Evolutionary conservation across 192 early-diverging fungal genomes (phyloP).

Genomic region (Coemansia sp.): DNA sequence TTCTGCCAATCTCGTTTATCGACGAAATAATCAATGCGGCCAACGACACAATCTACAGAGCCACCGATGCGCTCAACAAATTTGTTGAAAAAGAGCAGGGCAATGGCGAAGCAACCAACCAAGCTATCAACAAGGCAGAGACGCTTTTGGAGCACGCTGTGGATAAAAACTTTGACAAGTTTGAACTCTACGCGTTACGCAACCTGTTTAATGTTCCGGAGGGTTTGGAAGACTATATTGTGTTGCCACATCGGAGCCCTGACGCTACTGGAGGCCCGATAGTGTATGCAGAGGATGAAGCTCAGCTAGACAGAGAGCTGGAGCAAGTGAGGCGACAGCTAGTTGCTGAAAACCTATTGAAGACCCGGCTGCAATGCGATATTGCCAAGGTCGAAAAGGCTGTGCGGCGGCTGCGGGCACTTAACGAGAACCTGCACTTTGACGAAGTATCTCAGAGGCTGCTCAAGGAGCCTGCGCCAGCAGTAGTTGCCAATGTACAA

Average conservation of each 20-base stretch:
- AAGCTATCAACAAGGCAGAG: conserved; percentile 69
- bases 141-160: conserved; percentile 75
- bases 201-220: conserved; percentile 72
- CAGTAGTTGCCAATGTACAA: conserved; percentile 18
- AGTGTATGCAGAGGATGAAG: conserved; percentile 41
- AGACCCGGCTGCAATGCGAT: conserved; percentile 27
- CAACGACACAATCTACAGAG: conserved; percentile 71
- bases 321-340: conserved; percentile 36
- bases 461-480: conserved; percentile 15
- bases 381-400: conserved; percentile 30
- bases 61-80: conserved; percentile 64
- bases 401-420: conserved; percentile 29
- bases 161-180: conserved; percentile 80
- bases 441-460: conserved; percentile 19
- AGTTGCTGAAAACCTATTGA: conserved; percentile 32
- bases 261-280: conserved; percentile 7
- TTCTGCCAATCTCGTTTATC: conserved; percentile 73
- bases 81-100: conserved; percentile 64
- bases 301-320: conserved; percentile 37
- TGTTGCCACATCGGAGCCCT: conserved; percentile 33
- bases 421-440: conserved; percentile 43
- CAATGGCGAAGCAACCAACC: conserved; percentile 43
- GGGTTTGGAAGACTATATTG: conserved; percentile 40
- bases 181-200: conserved; percentile 72
- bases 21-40: conserved; percentile 79